Evolutionary conservation across 23 red algal species (phyloP), one percentile per base, ranked within the genome.

Genomic region (Gracilaria caudata): DNA sequence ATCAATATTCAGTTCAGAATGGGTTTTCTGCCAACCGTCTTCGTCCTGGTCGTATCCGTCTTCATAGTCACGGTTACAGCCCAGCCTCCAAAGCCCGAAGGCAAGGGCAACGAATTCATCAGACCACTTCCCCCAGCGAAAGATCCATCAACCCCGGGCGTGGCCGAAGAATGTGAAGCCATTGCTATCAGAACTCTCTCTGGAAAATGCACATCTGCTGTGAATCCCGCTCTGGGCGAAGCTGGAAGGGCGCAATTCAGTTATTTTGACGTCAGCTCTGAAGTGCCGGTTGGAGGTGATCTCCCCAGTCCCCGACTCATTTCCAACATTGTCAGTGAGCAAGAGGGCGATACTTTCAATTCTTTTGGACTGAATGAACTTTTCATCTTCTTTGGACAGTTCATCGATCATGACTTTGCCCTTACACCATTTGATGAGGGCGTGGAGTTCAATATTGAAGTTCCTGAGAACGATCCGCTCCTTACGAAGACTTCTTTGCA

Each of bases 391-490:
- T 65, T 80, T 30, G 88, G 74, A 25, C 88, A 91, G 64, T 82
- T 91, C 61, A 57, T 91, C 36, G 88, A 91, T 63, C 88, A 91
- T 45, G 70, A 75, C 49, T 75, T 75, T 30, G 70, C 70, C 21
- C 39, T 73, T 12, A 58, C 82, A 28, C 70, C 70, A 21, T 75
- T 53, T 20, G 44, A 54, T 36, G 66, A 75, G 28, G 61, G 61
- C 1, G 39, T 21, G 20, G 16, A 44, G 23, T 38, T 75, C 33
- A 36, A 57, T 35, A 87, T 87, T 11, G 63, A 72, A 59, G 83
- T 87, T 0, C 66, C 83, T 23, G 51, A 34, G 17, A 43, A 44
- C 0, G 83, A 57, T 54, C 68, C 66, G 12, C 41, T 75, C 4
- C 68, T 87, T 29, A 36, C 26, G 11, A 49, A 32, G 14, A 6